Evolutionary conservation across 768 basidiomycete genomes (phyloP).

Genomic region (Lyophyllum shimeji): DNA sequence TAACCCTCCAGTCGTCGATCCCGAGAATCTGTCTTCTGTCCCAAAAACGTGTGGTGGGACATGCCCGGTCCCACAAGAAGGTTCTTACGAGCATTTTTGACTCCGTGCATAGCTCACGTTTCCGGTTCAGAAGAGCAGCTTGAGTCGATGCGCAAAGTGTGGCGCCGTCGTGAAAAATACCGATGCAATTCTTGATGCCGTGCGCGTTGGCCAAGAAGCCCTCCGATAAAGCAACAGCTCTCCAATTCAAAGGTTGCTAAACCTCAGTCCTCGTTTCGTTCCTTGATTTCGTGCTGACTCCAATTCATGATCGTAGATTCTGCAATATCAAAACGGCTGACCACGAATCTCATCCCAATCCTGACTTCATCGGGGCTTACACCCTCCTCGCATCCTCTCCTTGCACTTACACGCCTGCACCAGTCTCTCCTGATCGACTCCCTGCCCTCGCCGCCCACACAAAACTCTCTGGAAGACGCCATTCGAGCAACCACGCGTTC

Average conservation of each 20-base stretch:
- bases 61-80: constrained; percentile 62
- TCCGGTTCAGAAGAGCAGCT: constrained; percentile 40
- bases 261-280: too few relatives aligned
- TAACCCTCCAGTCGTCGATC: constrained; percentile 42
- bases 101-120: background rate
- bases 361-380: constrained; percentile 58
- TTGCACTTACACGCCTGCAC: constrained; percentile 71
- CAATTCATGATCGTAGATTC: constrained; percentile 44
- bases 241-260: constrained; percentile 58
- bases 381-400: constrained; percentile 73
- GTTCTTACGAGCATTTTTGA: constrained; percentile 27
- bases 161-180: constrained; percentile 44
- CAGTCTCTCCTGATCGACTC: constrained; percentile 62
- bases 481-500: constrained; percentile 58
- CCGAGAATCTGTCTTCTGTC: constrained; percentile 69
- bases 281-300: background rate
- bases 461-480: constrained; percentile 59
- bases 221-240: constrained; percentile 65
- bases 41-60: constrained; percentile 65
- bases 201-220: constrained; percentile 71
- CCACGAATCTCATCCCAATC: constrained; percentile 64
- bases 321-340: constrained; percentile 54
- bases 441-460: constrained; percentile 38
- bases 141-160: constrained; percentile 57
- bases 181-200: constrained; percentile 58